Conservation (phyloP, 306 rosid species). For the Lotus japonicus region DNA sequence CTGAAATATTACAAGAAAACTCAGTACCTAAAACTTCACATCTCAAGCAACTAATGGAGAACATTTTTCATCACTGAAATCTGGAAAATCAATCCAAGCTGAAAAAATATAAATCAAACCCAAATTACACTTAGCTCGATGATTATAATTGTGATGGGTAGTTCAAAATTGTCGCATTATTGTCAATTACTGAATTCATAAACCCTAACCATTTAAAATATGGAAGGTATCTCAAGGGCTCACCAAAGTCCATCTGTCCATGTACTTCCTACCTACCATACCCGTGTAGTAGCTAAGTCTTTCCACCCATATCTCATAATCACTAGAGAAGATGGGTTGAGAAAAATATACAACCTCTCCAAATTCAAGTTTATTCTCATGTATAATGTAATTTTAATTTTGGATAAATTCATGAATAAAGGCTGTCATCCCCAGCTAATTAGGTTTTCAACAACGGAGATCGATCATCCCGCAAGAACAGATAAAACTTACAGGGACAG, state of each 20-base stretch:
- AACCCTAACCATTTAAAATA: neutral
- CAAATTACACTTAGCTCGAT: neutral
- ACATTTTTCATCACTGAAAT: neutral
- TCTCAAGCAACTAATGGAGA: neutral
- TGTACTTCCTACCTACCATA: neutral
- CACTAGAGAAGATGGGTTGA: constrained; percentile 8
- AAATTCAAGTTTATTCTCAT: neutral
- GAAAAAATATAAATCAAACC: neutral
- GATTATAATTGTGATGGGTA: neutral
- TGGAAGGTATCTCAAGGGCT: neutral
- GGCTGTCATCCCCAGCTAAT: neutral
- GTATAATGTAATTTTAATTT: neutral
- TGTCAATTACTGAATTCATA: neutral
- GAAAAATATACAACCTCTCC: neutral
- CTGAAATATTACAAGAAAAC: constrained; percentile 34
- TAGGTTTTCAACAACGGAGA: neutral
- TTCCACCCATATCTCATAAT: neutral
- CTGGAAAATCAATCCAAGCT: neutral
- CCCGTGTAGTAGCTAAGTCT: neutral
- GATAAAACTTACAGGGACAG: neutral
- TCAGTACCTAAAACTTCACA: constrained; percentile 5
- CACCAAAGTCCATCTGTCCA: neutral
- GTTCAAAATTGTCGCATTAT: neutral
- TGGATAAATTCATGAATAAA: neutral
- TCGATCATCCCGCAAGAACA: neutral